Conservation (phyloP, 2,329 filamentous ascomycete genomes). For the Blastomyces gilchristii region DNA sequence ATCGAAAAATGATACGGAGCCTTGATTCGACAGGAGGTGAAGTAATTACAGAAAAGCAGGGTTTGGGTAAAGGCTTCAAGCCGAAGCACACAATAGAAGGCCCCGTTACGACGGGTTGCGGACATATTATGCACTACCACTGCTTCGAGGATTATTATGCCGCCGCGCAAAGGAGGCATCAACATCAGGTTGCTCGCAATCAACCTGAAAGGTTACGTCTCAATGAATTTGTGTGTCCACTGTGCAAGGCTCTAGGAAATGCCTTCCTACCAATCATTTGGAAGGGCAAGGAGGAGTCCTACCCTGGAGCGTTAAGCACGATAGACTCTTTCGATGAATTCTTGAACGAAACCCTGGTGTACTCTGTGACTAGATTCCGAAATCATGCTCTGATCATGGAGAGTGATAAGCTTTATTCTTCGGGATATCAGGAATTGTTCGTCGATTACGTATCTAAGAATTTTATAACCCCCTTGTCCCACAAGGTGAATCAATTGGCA, state of each 20-base stretch:
- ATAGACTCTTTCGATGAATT: constrained; percentile 56
- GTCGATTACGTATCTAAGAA: constrained; percentile 42
- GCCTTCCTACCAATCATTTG: constrained; percentile 90
- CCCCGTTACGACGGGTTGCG: constrained; percentile 81
- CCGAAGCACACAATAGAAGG: constrained; percentile 56
- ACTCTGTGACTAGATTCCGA: constrained; percentile 38
- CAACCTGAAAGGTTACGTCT: constrained; percentile 71
- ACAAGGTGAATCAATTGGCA: constrained; percentile 28
- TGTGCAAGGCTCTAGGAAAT: constrained; percentile 95
- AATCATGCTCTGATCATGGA: constrained; percentile 37
- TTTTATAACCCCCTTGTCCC: constrained; percentile 42
- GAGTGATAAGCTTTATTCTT: constrained; percentile 24
- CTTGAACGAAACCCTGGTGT: constrained; percentile 50
- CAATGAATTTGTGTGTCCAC: constrained; percentile 89
- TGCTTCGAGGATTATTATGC: constrained; percentile 90
- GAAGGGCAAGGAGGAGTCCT: constrained; percentile 81
- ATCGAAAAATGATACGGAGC: constrained; percentile 66
- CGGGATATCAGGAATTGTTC: constrained; percentile 40
- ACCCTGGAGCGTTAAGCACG: constrained; percentile 60
- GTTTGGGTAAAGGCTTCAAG: constrained; percentile 82
- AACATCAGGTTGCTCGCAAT: constrained; percentile 84
- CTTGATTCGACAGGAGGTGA: constrained; percentile 61
- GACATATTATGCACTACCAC: constrained; percentile 95
- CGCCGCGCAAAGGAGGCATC: constrained; percentile 72
- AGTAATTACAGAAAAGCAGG: constrained; percentile 64